Evolutionary conservation across 2,329 filamentous ascomycete genomes (phyloP).

Genomic region (Coniochaeta sp.): DNA sequence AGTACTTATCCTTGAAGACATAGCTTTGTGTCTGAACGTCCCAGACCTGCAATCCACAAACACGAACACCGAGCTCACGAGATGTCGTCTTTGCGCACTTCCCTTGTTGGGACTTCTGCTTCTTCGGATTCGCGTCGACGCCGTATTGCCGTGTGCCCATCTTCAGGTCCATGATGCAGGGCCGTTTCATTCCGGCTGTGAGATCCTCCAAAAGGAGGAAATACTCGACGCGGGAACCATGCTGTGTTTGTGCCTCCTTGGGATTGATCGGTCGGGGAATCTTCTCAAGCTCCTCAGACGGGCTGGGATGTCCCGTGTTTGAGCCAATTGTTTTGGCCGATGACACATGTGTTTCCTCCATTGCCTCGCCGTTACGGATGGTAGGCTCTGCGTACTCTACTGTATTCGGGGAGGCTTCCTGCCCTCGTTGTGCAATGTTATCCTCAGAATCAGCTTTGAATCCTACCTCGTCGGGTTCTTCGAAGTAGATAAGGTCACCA

Average conservation of each 20-base stretch:
- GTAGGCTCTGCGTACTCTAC: neutral
- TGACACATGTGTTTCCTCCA: slow-evolving; percentile 7
- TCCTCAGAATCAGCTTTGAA: slow-evolving; percentile 56
- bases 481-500: slow-evolving; percentile 82
- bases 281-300: slow-evolving; percentile 28
- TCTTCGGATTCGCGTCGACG: slow-evolving; percentile 84
- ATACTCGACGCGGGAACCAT: slow-evolving; percentile 69
- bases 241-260: slow-evolving; percentile 64
- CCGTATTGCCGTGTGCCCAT: slow-evolving; percentile 98
- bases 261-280: slow-evolving; percentile 63
- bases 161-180: slow-evolving; percentile 95
- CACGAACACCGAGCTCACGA: slow-evolving; percentile 79
- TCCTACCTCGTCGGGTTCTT: slow-evolving; percentile 78
- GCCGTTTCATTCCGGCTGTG: slow-evolving; percentile 91
- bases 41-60: slow-evolving; percentile 96
- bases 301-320: slow-evolving; percentile 29
- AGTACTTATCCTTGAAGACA: slow-evolving; percentile 98
- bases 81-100: slow-evolving; percentile 94
- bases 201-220: slow-evolving; percentile 92
- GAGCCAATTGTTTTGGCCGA: slow-evolving; percentile 26
- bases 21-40: slow-evolving; percentile 77
- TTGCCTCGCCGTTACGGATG: neutral
- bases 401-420: neutral
- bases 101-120: slow-evolving; percentile 83
- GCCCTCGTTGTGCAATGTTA: neutral